Base-by-base conservation (phyloP, 2,329 filamentous ascomycete species). In the Fusarium stilboides region DNA sequence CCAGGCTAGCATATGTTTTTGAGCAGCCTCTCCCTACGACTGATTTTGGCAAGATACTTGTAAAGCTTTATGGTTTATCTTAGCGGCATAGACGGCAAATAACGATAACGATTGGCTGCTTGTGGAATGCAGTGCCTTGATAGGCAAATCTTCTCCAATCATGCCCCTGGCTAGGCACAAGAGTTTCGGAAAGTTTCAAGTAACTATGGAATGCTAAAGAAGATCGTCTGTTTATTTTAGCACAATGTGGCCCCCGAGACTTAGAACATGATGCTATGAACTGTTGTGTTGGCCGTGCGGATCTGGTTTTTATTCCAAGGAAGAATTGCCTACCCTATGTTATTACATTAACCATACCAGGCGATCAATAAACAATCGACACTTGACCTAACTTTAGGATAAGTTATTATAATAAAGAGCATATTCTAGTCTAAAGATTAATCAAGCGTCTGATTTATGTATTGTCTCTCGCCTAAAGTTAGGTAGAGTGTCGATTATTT, bases 1-100 rank as follows among this genome's bases (percentile, higher is more conserved):
- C 34, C 43, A 50, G 50, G 20, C 20, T 26, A 26, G 42, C n/a
- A 53, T 42, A 26, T 22, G 37, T 34, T 39, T 57, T 37, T 12
- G 34, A 20, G 17, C 19, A 26, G 15, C 17, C 26, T 34, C 42
- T 40, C 13, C 37, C 37, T 8, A 20, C 10, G 7, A 13, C 37
- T 39, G 17, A 17, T 24, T 8, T 17, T 36, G 34, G 8, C 5
- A 17, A 9, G 10, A 17, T 17, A 36, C 17, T 36, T 17, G 14
- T 36, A 4, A 36, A 15, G 34, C 8, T 36, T 36, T 22, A 43
- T 43, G 24, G 13, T 22, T 15, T 8, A 43, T 17, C 22, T 6
- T 20, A 20, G 5, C 20, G 7, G 39, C 19, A 15, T 20, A 43
- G 22, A 24, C 19, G 22, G 13, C 5, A 24, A 20, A 7, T 17